phyloP scores from a whole-genome alignment of 1,284 basidiomycete genomes.

The Ganoderma lingzhi region DNA sequence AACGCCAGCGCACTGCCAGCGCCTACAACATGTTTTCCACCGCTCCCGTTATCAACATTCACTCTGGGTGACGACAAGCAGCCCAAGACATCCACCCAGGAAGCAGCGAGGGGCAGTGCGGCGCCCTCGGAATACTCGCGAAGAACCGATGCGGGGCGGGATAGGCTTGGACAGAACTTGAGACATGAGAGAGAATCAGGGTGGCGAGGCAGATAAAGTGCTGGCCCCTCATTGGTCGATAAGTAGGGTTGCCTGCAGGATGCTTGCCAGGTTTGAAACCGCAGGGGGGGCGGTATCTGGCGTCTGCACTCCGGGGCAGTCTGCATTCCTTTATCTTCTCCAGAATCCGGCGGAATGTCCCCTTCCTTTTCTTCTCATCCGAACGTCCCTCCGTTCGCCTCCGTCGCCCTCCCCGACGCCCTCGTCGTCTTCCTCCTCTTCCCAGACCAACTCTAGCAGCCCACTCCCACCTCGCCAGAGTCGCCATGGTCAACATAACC shows the following conservation, averaged over 20 bases:
- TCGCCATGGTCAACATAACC: conserved; percentile 59
- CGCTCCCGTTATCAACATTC: neutral
- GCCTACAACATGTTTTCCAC: neutral
- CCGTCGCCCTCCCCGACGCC: conserved; percentile 22
- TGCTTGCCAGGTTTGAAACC: neutral
- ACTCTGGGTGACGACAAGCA: neutral
- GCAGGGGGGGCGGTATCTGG: neutral
- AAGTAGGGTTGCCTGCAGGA: conserved; percentile 14
- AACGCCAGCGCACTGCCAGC: conserved; percentile 13
- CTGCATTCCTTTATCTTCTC: conserved; percentile 25
- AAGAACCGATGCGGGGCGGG: neutral
- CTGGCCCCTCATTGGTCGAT: conserved; percentile 31
- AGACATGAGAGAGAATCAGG: conserved; percentile 1
- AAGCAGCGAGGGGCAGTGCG: conserved; percentile 1
- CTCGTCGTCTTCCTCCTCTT: neutral
- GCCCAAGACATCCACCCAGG: neutral
- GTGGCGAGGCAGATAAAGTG: conserved; percentile 26
- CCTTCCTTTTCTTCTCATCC: conserved; percentile 21
- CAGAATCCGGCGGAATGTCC: conserved; percentile 2
- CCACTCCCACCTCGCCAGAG: conserved; percentile 8
- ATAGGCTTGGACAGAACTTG: conserved; percentile 6
- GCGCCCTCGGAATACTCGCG: neutral
- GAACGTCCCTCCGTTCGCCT: conserved; percentile 23
- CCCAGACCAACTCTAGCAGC: conserved; percentile 20
- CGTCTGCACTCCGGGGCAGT: neutral